phyloP scores from a whole-genome alignment of 148 eudicot species.

The Rhododendron griersonianum region DNA sequence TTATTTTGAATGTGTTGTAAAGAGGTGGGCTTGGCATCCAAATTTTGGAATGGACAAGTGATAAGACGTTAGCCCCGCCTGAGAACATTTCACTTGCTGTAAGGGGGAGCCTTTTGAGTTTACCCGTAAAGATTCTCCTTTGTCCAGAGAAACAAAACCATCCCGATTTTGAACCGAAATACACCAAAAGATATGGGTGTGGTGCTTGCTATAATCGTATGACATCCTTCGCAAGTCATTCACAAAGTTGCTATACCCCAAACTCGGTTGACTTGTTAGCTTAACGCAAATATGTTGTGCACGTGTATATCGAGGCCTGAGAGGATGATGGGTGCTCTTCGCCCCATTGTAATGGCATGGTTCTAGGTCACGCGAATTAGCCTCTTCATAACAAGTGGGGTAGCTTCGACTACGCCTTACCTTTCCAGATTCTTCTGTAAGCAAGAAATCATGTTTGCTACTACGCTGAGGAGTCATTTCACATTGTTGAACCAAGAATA shows the following conservation, averaged over 20 bases:
- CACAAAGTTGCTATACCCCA: no score
- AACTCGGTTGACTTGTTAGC: no score
- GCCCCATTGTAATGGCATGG: background rate
- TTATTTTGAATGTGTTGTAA: background rate
- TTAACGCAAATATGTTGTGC: no score
- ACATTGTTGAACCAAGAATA: background rate
- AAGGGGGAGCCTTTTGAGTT: no score
- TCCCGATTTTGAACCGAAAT: background rate
- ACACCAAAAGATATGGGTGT: no score
- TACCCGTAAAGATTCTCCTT: background rate
- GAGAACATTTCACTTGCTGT: no score
- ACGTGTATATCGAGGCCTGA: no score
- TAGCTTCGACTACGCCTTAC: background rate
- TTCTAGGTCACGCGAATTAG: background rate
- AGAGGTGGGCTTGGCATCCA: background rate
- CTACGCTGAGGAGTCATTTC: background rate
- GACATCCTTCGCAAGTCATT: no score
- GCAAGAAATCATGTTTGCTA: background rate
- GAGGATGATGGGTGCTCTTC: no score
- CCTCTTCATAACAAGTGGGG: background rate
- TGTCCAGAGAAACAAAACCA: background rate
- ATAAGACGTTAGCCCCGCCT: no score
- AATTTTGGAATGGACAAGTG: background rate
- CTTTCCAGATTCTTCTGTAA: background rate
- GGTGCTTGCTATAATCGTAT: no score